Evolutionary conservation across 2,329 filamentous ascomycete species (phyloP).

Genomic region (Aspergillus nomiae): DNA sequence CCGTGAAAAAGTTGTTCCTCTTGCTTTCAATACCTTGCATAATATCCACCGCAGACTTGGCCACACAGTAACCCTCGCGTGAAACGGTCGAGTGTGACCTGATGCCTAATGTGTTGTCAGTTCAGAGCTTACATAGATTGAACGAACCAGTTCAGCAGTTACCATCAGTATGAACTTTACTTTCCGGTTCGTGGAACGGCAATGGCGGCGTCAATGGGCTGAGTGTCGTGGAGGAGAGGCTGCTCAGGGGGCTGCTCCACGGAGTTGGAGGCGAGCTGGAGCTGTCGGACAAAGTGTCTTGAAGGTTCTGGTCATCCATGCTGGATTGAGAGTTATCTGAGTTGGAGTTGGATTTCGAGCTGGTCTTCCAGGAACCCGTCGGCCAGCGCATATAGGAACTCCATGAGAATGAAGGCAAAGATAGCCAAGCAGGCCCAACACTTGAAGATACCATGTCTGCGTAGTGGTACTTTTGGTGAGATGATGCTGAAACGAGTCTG

Average conservation of each 20-base stretch:
- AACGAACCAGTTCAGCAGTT: not conserved
- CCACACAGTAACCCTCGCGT: not conserved
- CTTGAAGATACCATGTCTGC: not conserved
- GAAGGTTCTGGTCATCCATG: not conserved
- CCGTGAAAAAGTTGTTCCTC: not conserved
- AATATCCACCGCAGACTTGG: not conserved
- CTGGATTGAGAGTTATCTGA: not conserved
- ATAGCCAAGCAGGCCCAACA: not conserved
- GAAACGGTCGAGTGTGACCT: no score
- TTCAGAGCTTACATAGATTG: no score
- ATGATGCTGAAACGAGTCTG: not conserved
- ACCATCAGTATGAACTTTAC: not conserved
- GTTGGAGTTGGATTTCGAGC: not conserved
- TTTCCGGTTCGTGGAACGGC: not conserved
- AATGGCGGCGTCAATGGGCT: no score
- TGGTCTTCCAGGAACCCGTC: not conserved
- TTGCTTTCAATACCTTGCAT: not conserved
- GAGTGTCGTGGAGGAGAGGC: not conserved
- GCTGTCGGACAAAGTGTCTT: not conserved
- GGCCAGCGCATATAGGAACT: not conserved
- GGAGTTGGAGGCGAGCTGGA: not conserved
- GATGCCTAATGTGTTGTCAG: not conserved
- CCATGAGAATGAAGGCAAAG: not conserved
- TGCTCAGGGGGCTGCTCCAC: not conserved
- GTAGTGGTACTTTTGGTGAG: not conserved